These are phyloP conservation scores for Hura crepitans DNA, from an alignment of 441 rosid genomes.

Conservation along the genomic window DNA sequence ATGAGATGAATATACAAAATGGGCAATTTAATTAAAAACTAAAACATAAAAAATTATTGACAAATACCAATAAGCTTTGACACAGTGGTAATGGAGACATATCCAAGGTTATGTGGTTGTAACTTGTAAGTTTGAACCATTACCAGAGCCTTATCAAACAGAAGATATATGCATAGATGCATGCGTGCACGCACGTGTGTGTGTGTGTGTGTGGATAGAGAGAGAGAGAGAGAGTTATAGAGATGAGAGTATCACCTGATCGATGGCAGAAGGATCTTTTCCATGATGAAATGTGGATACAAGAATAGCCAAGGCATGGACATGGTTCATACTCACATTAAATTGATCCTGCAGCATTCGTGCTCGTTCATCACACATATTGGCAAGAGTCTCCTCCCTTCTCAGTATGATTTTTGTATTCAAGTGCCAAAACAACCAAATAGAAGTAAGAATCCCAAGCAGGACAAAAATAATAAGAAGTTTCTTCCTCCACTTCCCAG, in stretches of 20 bases:
- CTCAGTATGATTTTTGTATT: conserved; percentile 34
- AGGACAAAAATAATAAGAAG: conserved; percentile 50
- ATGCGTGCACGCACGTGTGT: too few species aligned
- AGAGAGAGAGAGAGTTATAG: not conserved
- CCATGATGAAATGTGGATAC: conserved; percentile 90
- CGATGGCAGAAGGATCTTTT: conserved; percentile 91
- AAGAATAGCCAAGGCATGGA: conserved; percentile 92
- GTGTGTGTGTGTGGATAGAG: too few species aligned
- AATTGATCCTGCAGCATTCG: conserved; percentile 97
- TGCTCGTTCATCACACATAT: conserved; percentile 95
- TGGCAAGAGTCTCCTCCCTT: conserved; percentile 64
- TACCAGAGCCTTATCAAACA: not conserved
- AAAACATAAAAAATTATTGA: not conserved
- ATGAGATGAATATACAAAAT: not conserved
- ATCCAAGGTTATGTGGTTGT: not conserved
- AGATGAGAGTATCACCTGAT: conserved; percentile 46
- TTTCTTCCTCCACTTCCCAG: conserved; percentile 77
- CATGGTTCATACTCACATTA: conserved; percentile 93
- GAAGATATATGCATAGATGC: not conserved
- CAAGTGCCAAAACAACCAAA: conserved; percentile 66
- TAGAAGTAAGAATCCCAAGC: conserved; percentile 52
- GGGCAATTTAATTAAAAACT: not conserved
- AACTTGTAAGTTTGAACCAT: too few species aligned
- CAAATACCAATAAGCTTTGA: not conserved
- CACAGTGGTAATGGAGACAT: not conserved